Conservation (phyloP, 1,139 yeast genomes). For the Neolecta irregularis region DNA sequence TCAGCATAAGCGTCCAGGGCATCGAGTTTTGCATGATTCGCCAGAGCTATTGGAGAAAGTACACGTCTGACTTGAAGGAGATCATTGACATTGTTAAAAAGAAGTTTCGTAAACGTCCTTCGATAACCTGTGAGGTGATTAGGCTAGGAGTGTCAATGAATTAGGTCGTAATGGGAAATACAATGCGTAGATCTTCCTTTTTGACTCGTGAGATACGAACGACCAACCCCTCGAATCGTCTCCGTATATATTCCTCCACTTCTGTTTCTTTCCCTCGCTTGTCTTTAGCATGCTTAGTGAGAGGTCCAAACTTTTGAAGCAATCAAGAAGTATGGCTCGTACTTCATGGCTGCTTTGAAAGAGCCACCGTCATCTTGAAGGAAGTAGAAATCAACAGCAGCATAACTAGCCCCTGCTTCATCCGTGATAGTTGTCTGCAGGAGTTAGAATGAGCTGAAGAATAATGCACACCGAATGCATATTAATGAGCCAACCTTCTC, state of each 20-base stretch:
- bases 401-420: slow-evolving; percentile 35
- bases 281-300: background rate
- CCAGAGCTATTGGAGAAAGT: slow-evolving; percentile 52
- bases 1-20: slow-evolving; percentile 58
- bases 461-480: slow-evolving; percentile 33
- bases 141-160: slow-evolving; percentile 25
- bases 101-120: slow-evolving; percentile 47
- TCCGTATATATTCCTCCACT: slow-evolving; percentile 71
- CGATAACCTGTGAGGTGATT: slow-evolving; percentile 75
- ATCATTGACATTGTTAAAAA: slow-evolving; percentile 63
- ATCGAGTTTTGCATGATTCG: slow-evolving; percentile 48
- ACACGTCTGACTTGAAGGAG: slow-evolving; percentile 57
- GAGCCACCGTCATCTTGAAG: slow-evolving; percentile 96
- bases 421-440: background rate
- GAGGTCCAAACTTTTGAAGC: slow-evolving; percentile 35
- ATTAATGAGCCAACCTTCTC: slow-evolving; percentile 75
- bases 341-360: slow-evolving; percentile 69
- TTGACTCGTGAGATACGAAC: slow-evolving; percentile 40
- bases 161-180: slow-evolving; percentile 5
- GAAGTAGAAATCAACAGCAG: slow-evolving; percentile 90
- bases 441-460: background rate
- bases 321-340: slow-evolving; percentile 80
- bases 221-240: slow-evolving; percentile 46
- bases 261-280: slow-evolving; percentile 47
- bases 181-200: slow-evolving; percentile 61